Base-by-base conservation (phyloP, 768 basidiomycete species). In the Paxillus ammoniavirescens region DNA sequence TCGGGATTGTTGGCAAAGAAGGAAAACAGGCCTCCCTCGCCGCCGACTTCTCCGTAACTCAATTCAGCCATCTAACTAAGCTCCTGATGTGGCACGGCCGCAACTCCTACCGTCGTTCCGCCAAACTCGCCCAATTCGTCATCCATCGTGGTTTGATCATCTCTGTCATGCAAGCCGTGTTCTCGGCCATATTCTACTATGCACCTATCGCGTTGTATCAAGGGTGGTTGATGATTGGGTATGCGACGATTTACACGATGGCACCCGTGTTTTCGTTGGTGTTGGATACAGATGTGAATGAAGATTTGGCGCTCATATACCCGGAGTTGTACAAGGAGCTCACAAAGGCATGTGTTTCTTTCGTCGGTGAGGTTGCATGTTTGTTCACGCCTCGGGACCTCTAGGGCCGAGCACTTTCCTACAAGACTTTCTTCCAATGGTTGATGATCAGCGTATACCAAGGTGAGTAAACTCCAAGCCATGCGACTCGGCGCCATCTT, bases 391-490 rank as follows among this genome's bases (percentile, higher is more conserved):
- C 43, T n/a, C 14, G 51, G 4, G 15, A 14, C 26, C 42, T 47
- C 2, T 63, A 96, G 93, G 96, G 96, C 4, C 91, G 97, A 50
- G 87, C 91, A 3, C 70, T 98, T 47, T 96, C 93, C 13, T 95
- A 90, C 77, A 98, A 97, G 78, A 99, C 97, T 0, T 99, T 99
- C 76, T 98, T 98, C 76, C 82, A 88, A 56, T 99, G 97, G 97
- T 73, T 94, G 56, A 92, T 95, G 85, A 93, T 98, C 66, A 96
- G 93, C 65, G 76, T 98, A 45, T 99, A 98, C 72, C 97, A 99
- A 82, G 96, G 95, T 88, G 17, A 36, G 73, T 43, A 23, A 10
- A 28, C 8, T 47, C 28, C 26, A 28, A 48, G 17, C 31, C 23
- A 44, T 37, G 28, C 36, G 31, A 31, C 8, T 46, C 28, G 51